Percentiles rank a stretch among this genome's conserved stretches.
Conservation (phyloP, 257 asterid genomes). For the Avicennia marina region DNA sequence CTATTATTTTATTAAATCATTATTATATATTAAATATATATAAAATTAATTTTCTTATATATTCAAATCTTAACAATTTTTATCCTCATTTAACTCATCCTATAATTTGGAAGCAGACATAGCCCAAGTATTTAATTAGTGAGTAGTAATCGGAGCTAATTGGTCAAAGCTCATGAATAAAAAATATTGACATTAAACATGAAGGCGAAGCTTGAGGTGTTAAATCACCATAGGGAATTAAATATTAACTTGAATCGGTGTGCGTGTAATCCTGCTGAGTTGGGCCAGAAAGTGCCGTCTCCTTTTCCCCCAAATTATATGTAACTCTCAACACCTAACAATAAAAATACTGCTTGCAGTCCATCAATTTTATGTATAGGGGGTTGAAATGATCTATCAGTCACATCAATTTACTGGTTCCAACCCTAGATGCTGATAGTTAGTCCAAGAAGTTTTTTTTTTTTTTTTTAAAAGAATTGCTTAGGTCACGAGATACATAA, state of each 20-base stretch:
- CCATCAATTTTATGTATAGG: background rate
- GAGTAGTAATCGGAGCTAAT: too few relatives aligned
- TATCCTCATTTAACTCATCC: too few relatives aligned
- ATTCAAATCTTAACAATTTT: too few relatives aligned
- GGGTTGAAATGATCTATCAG: background rate
- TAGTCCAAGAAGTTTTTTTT: slow-evolving; percentile 18
- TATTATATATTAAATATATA: too few relatives aligned
- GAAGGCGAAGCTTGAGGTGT: too few relatives aligned
- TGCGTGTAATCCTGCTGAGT: background rate
- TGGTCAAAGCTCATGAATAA: too few relatives aligned
- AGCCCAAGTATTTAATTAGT: too few relatives aligned
- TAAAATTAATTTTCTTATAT: too few relatives aligned
- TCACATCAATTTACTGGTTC: slow-evolving; percentile 27
- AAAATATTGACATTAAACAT: too few relatives aligned
- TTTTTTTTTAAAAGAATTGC: background rate
- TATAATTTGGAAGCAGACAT: too few relatives aligned
- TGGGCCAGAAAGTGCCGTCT: background rate
- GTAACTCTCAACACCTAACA: background rate
- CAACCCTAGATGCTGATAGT: slow-evolving; percentile 32
- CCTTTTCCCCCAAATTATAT: background rate
- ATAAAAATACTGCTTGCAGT: background rate
- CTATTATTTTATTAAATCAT: too few relatives aligned
- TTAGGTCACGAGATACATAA: slow-evolving; percentile 30
- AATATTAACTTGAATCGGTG: background rate
- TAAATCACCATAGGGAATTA: background rate